These are phyloP conservation scores for Miamiensis avidus DNA, from an alignment of 169 alveolate genomes.

Conservation along the genomic window DNA sequence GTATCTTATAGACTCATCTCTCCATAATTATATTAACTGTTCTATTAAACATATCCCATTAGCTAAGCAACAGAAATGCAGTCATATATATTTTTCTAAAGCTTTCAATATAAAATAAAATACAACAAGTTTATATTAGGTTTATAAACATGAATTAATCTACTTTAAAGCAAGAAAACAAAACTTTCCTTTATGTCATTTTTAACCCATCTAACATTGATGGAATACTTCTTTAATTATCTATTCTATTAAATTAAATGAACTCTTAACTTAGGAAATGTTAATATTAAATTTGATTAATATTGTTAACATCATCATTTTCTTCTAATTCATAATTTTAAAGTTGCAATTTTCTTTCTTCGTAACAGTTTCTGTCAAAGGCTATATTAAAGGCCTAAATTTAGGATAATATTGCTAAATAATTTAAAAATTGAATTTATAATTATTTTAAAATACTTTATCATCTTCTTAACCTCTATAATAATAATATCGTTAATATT, in stretches of 20 bases:
- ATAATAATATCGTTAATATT: too few relatives aligned
- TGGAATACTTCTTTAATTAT: constrained; percentile 98
- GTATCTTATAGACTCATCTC: constrained; percentile 96
- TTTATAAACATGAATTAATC: constrained; percentile 92
- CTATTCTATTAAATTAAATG: constrained; percentile 97
- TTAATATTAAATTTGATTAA: constrained; percentile 76
- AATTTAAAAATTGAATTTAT: too few relatives aligned
- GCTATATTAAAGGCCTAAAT: constrained; percentile 98
- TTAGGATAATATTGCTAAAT: too few relatives aligned
- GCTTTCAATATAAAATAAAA: background rate
- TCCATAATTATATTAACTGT: constrained; percentile 99
- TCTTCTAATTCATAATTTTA: constrained; percentile 69
- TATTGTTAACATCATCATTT: constrained; percentile 82
- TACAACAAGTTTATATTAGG: too few relatives aligned
- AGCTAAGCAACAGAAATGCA: constrained; percentile 81
- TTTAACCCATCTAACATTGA: constrained; percentile 98
- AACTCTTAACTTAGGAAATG: constrained; percentile 99
- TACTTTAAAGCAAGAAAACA: constrained; percentile 96
- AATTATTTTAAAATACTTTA: too few relatives aligned
- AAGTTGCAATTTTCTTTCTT: constrained; percentile 97
- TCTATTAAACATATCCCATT: constrained; percentile 96
- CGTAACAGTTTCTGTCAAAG: constrained; percentile 97
- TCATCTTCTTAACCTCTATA: too few relatives aligned
- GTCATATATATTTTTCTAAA: background rate
- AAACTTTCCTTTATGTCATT: constrained; percentile 99